Base-by-base conservation (phyloP, 2,329 filamentous ascomycete genomes). In the Fusarium chuoi region DNA sequence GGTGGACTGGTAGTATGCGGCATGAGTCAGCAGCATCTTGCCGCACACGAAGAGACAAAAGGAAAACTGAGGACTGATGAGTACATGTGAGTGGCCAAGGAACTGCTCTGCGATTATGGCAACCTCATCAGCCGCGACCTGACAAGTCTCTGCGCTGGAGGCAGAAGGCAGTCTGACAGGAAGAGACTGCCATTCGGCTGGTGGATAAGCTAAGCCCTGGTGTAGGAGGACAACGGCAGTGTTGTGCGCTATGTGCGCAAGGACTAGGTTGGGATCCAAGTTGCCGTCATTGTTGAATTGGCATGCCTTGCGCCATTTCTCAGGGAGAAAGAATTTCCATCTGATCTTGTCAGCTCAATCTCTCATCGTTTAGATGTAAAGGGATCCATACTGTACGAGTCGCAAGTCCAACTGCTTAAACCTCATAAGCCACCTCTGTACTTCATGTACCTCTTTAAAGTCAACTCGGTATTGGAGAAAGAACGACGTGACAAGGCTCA, bases 241-340 rank as follows among this genome's bases (percentile, higher is more conserved):
- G 20, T 78, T 78, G 57, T 78, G 75, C 5, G 75, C 76, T 41
- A 79, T 77, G 26, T 79, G 77, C 3, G 76, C 76, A 4, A 77
- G 68, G 4, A 75, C 70, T 7, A 78, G 59, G 36, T 87, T 86
- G 8, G 84, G 84, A 61, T 87, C 85, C 79, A 87, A 83, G 55
- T 84, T 81, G 14, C 73, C 75, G 10, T 75, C 73, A 18, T 59
- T 74, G 49, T 85, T 84, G 5, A 84, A 73, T 12, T 82, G 83
- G 30, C 84, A 83, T 2, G 81, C 80, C 30, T 82, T 81, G 5
- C 79, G 75, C 85, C 85, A 86, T 59, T 81, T 81, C 49, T 82
- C 81, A 1, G 85, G 85, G 1, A 86, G 78, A 54, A 85, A 84
- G 45, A 85, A 79, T 64, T 86, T 85, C 85, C 85, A 86, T 52